These are phyloP conservation scores for Claviceps sp. DNA, from an alignment of 2,329 filamentous ascomycete genomes.

Conservation along the genomic window DNA sequence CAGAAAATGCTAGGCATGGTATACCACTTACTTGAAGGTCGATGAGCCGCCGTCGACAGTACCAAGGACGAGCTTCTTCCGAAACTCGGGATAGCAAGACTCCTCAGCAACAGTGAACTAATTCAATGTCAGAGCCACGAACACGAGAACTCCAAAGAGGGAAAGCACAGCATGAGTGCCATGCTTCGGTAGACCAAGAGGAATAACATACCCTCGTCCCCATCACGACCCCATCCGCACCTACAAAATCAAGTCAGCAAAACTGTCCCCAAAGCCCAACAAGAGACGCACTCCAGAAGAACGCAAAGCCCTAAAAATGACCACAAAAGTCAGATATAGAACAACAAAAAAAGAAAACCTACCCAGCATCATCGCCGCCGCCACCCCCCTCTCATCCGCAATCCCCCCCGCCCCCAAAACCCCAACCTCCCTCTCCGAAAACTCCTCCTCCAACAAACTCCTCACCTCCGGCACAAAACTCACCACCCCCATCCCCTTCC, in stretches of 20 bases:
- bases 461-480: constrained; percentile 43
- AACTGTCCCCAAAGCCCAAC: background rate
- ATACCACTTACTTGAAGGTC: constrained; percentile 28
- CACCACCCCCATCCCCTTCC: constrained; percentile 38
- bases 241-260: constrained; percentile 8
- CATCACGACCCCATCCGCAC: constrained; percentile 30
- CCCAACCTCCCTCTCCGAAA: constrained; percentile 18
- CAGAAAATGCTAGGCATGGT: background rate
- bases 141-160: background rate
- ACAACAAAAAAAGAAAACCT: constrained; percentile 5
- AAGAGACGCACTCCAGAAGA: no score
- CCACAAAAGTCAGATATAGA: no score
- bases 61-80: constrained; percentile 27
- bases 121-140: background rate
- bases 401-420: constrained; percentile 49
- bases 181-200: background rate
- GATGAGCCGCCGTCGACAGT: constrained; percentile 29
- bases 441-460: constrained; percentile 28
- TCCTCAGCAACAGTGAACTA: constrained; percentile 32
- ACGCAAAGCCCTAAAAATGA: no score
- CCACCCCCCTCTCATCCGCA: constrained; percentile 38
- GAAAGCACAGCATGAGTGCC: no score
- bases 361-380: constrained; percentile 42
- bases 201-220: constrained; percentile 24
- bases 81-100: constrained; percentile 25